These are phyloP conservation scores for Atractiella rhizophila DNA, from an alignment of 768 basidiomycete species.

Conservation along the genomic window DNA sequence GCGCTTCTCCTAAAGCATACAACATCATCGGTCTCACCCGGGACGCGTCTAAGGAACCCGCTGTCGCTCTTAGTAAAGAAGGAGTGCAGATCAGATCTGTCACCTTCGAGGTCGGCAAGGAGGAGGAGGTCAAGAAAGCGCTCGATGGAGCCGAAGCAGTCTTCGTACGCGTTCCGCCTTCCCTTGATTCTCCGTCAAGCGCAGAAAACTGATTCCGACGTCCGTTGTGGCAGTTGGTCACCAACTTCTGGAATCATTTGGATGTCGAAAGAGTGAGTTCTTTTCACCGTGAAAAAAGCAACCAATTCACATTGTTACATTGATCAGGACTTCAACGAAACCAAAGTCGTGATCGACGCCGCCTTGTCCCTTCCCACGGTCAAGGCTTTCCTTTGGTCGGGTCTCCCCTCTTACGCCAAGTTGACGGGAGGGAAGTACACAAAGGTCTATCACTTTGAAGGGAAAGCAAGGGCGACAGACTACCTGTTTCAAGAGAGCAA, in stretches of 20 bases:
- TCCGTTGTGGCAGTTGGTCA: not conserved
- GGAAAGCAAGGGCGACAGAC: too few species aligned
- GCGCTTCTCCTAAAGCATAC: constrained; percentile 9
- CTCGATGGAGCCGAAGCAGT: constrained; percentile 16
- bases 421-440: constrained; percentile 10
- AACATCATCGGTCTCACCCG: constrained; percentile 16
- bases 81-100: constrained; percentile 18
- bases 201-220: not conserved
- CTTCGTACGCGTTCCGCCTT: constrained; percentile 14
- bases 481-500: too few species aligned
- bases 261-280: too few species aligned
- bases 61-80: constrained; percentile 8
- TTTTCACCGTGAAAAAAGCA: too few species aligned
- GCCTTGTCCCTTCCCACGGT: too few species aligned
- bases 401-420: constrained; percentile 5
- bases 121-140: constrained; percentile 10
- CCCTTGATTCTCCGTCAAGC: not conserved
- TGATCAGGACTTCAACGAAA: constrained; percentile 10
- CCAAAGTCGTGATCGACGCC: constrained; percentile 13
- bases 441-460: constrained; percentile 13
- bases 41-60: constrained; percentile 12
- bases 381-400: constrained; percentile 9
- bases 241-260: too few species aligned
- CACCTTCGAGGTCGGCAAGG: constrained; percentile 11
- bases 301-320: too few species aligned